Evolutionary conservation across 202 grass and related monocot genomes (phyloP), one percentile per base, ranked within the genome.

Genomic region (Carex arenaria): DNA sequence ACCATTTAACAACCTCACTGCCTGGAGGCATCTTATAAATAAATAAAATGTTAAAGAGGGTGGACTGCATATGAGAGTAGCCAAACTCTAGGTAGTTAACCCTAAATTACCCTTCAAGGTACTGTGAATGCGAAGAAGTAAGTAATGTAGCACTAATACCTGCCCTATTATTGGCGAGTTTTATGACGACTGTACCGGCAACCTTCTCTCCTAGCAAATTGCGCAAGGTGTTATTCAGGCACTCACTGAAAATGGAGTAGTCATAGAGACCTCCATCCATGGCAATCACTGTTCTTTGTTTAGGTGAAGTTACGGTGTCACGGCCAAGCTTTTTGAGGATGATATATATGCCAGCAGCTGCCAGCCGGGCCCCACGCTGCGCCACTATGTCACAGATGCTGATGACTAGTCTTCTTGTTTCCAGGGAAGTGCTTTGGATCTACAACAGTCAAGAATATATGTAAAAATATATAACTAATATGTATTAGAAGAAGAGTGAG

Each of bases 251-350:
- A 59, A 86, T 86, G 19, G 80, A 84, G 19, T 91, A 92, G 22
- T 94, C 85, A 14, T 89, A 94, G 19, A 92, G 83, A 15, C 92
- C 92, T 0, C 92, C 92, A 15, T 94, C 92, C 84, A 92, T 87
- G 49, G 85, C 89, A 53, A 94, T 87, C 8, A 91, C 87, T 3
- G 78, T 85, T 86, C 75, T 94, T n/a, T 78, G 84, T 40, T 83
- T 84, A 83, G 85, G 53, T 23, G 18, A 71, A 22, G 22, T 59
- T 1, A 70, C 23, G 19, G 42, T 52, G 28, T 85, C 85, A 64
- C 71, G 85, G 32, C 87, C 86, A 12, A 90, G 88, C 81, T 94
- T 90, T 80, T 92, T 90, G 20, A 91, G 76, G 54, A 92, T 88
- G 6, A 87, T 81, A 26, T 88, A 85, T 77, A 94, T 85, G n/a